Evolutionary conservation across 169 alveolate genomes (phyloP).

Genomic region (Toxoplasma gondii): DNA sequence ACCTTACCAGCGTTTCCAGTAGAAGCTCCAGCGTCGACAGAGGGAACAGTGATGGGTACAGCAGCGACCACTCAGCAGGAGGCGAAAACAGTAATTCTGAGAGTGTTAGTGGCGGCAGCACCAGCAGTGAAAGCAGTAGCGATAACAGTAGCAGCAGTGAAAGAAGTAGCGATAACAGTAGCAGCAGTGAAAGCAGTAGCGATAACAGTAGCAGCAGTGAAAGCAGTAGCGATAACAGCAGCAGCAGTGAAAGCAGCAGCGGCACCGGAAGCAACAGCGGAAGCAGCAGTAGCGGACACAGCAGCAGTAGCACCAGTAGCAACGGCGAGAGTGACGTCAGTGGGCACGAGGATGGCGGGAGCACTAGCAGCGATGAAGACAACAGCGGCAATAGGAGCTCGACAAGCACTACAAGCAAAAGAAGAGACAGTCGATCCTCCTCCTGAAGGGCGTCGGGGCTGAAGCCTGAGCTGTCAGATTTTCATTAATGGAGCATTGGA

Average conservation of each 20-base stretch:
- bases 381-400: not conserved
- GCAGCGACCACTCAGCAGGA: no score
- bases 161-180: not conserved
- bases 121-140: not conserved
- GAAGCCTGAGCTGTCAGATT: no score
- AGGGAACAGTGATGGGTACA: not conserved
- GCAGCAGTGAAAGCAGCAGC: not conserved
- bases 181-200: not conserved
- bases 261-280: not conserved
- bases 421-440: not conserved
- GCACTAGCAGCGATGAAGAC: not conserved
- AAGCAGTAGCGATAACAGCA: not conserved
- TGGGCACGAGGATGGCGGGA: not conserved
- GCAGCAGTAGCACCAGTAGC: not conserved
- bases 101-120: not conserved
- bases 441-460: not conserved
- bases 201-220: not conserved
- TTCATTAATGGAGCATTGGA: no score
- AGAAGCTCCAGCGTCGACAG: not conserved
- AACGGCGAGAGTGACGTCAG: not conserved
- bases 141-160: no score
- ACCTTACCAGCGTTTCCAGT: no score
- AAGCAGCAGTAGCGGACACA: not conserved
- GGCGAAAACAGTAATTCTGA: not conserved
- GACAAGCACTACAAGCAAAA: not conserved